phyloP scores from a whole-genome alignment of 441 rosid species.

The Viola pubescens region DNA sequence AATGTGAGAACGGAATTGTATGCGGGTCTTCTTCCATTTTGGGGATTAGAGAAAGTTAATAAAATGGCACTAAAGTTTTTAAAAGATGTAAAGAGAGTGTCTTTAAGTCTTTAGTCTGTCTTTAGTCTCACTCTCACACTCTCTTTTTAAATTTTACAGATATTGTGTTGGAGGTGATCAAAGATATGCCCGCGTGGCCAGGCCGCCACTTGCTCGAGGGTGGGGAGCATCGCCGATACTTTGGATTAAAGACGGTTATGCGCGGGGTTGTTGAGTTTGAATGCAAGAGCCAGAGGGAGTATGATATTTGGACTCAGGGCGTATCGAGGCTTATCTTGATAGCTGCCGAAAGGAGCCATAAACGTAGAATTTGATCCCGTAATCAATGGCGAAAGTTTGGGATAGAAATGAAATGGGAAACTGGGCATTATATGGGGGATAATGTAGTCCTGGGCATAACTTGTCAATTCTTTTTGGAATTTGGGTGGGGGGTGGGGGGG shows the following conservation, averaged over 20 bases:
- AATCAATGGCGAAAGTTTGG: slow-evolving; percentile 8
- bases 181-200: slow-evolving; percentile 81
- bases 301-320: slow-evolving; percentile 91
- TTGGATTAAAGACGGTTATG: slow-evolving; percentile 53
- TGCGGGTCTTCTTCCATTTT: slow-evolving; percentile 44
- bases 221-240: slow-evolving; percentile 72
- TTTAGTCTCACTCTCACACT: no score
- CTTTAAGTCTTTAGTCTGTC: slow-evolving; percentile 9
- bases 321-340: slow-evolving; percentile 76
- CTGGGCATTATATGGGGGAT: neutral
- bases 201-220: slow-evolving; percentile 85
- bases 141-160: slow-evolving; percentile 38
- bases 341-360: slow-evolving; percentile 51
- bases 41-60: slow-evolving; percentile 30
- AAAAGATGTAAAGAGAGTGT: slow-evolving; percentile 26
- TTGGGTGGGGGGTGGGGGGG: slow-evolving; percentile 16
- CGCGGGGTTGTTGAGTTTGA: slow-evolving; percentile 79
- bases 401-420: neutral
- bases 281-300: slow-evolving; percentile 72
- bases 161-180: slow-evolving; percentile 66
- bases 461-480: neutral
- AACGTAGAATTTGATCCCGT: slow-evolving; percentile 40
- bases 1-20: slow-evolving; percentile 39
- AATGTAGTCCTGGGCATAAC: slow-evolving; percentile 7
- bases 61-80: slow-evolving; percentile 15